These are phyloP conservation scores for Hordeum vulgare DNA, from an alignment of 176 grass and related monocot genomes.

Conservation along the genomic window DNA sequence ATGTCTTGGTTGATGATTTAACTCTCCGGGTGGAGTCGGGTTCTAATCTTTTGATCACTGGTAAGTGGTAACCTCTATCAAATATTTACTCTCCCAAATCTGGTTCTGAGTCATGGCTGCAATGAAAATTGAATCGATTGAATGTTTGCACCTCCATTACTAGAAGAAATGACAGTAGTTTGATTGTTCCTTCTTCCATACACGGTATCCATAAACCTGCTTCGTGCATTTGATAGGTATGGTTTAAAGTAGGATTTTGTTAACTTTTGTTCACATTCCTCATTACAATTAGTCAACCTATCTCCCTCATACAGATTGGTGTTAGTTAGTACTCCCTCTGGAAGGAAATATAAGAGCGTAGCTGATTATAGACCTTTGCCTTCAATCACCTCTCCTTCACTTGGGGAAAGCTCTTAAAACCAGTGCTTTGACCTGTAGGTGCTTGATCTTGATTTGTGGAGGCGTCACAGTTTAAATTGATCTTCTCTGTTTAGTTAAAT, in stretches of 20 bases:
- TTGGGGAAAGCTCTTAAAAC: background rate
- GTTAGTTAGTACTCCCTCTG: background rate
- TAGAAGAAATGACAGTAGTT: background rate
- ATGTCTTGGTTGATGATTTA: slow-evolving; percentile 86
- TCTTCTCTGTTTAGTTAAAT: background rate
- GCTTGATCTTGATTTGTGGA: background rate
- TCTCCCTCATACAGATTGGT: background rate
- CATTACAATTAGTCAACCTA: background rate
- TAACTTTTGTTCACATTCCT: background rate
- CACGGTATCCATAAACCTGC: background rate
- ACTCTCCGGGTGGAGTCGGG: slow-evolving; percentile 76
- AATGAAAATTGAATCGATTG: background rate
- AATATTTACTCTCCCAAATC: background rate
- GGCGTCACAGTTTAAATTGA: background rate
- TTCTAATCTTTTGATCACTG: slow-evolving; percentile 98
- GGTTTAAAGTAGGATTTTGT: background rate
- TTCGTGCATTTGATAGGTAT: background rate
- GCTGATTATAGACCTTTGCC: background rate
- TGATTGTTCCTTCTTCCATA: background rate
- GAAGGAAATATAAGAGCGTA: background rate
- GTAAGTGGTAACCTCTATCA: slow-evolving; percentile 28
- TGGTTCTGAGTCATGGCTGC: background rate
- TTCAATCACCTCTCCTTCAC: background rate
- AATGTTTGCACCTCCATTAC: background rate
- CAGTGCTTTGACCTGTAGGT: background rate